Evolutionary conservation across 73 alveolate species (phyloP).

Genomic region (Paramecium tetraurelia): DNA sequence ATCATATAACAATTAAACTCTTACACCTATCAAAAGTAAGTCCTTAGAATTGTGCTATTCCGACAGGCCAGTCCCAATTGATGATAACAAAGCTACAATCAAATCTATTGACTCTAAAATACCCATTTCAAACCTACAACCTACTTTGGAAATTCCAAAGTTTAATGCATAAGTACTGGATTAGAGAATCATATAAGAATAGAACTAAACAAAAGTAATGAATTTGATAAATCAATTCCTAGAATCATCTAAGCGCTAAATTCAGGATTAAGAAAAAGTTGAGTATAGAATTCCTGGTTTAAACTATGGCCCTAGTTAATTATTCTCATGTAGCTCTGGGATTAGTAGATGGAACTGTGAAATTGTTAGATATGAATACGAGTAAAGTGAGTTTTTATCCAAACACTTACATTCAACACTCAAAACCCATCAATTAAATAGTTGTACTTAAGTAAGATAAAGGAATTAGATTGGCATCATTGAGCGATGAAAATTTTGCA

Average conservation of each 20-base stretch:
- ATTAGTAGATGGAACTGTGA: slow-evolving; percentile 7
- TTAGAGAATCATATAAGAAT: background rate
- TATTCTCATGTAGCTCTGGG: background rate
- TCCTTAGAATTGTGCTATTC: background rate
- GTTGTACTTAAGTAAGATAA: background rate
- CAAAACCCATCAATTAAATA: background rate
- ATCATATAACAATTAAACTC: background rate
- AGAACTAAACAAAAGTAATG: background rate
- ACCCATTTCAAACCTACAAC: background rate
- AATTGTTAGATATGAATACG: background rate
- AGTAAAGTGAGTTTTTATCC: slow-evolving; percentile 39
- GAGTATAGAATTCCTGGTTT: background rate
- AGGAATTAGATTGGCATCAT: background rate
- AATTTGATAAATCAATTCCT: too few relatives aligned
- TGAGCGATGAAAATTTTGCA: background rate
- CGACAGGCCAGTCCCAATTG: background rate
- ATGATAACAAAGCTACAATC: background rate
- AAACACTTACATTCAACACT: background rate
- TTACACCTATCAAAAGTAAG: background rate
- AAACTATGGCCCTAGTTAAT: background rate
- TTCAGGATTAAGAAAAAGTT: slow-evolving; percentile 4
- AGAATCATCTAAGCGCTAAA: background rate
- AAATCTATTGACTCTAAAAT: background rate
- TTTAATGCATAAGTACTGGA: background rate
- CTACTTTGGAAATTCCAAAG: background rate